phyloP scores from a whole-genome alignment of 257 asterid genomes.

The Perilla frutescens region DNA sequence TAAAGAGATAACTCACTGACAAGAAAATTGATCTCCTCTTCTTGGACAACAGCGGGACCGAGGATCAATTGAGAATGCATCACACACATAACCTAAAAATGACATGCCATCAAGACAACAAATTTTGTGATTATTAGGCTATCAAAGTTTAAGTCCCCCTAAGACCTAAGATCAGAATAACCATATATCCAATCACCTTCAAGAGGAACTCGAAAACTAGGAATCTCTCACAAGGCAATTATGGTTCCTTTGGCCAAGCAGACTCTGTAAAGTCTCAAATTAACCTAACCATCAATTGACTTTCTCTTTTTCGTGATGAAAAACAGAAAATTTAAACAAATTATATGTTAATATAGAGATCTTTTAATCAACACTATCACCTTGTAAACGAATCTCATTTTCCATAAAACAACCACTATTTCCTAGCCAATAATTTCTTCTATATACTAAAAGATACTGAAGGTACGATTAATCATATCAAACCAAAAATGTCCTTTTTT shows the following conservation, averaged over 20 bases:
- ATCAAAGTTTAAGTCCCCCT: conserved; percentile 12
- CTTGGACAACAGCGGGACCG: conserved; percentile 69
- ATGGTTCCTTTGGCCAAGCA: neutral
- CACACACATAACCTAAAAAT: conserved; percentile 82
- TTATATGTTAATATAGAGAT: neutral
- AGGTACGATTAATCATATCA: neutral
- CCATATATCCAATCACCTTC: too few relatives aligned
- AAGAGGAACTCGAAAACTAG: too few relatives aligned
- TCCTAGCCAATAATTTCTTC: neutral
- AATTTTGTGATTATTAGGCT: neutral
- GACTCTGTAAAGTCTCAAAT: conserved; percentile 10
- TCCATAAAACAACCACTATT: neutral
- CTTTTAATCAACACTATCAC: neutral
- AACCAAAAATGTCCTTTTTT: neutral
- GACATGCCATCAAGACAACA: conserved; percentile 24
- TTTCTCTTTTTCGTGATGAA: neutral
- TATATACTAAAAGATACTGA: neutral
- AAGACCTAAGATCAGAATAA: conserved; percentile 1
- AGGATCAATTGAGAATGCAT: conserved; percentile 74
- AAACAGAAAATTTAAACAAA: neutral
- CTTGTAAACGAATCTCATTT: neutral
- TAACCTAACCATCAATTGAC: neutral
- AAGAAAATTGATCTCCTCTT: conserved; percentile 75
- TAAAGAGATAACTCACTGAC: conserved; percentile 77
- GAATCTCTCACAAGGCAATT: neutral